Percentiles rank a stretch among this genome's conserved stretches.
Evolutionary conservation across 2,329 filamentous ascomycete species (phyloP).

Genomic region (Penicillium hesseltinei): DNA sequence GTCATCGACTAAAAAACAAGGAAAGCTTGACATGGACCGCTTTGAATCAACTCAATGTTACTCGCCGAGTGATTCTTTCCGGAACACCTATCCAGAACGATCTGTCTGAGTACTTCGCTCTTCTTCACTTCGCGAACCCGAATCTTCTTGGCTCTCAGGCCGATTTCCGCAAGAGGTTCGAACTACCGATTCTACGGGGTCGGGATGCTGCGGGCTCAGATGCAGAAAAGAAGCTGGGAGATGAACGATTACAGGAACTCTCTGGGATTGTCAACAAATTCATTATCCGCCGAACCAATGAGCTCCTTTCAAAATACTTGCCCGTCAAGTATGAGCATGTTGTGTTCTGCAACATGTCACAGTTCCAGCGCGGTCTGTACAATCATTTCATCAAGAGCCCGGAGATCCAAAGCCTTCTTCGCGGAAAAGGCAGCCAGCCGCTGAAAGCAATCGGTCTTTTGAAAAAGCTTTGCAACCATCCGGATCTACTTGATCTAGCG

Average conservation of each 20-base stretch:
- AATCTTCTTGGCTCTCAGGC: constrained; percentile 81
- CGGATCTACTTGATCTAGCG: constrained; percentile 80
- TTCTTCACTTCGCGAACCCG: constrained; percentile 96
- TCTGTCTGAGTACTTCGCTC: constrained; percentile 93
- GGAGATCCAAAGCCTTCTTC: constrained; percentile 85
- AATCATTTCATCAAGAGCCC: constrained; percentile 97
- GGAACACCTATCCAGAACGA: constrained; percentile 98
- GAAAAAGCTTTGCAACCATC: constrained; percentile 98
- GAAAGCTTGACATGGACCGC: constrained; percentile 94
- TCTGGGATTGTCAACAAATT: constrained; percentile 92
- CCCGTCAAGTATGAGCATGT: constrained; percentile 99
- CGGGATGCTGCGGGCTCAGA: constrained; percentile 88
- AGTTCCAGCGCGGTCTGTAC: constrained; percentile 90
- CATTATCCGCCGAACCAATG: constrained; percentile 95
- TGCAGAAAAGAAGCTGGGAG: constrained; percentile 74
- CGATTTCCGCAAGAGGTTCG: constrained; percentile 92
- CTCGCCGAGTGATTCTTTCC: constrained; percentile 87
- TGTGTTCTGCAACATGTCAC: constrained; percentile 92
- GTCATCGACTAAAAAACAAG: constrained; percentile 92
- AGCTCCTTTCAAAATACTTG: constrained; percentile 95
- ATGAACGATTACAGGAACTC: constrained; percentile 78
- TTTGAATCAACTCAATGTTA: constrained; percentile 85
- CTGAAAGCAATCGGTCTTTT: constrained; percentile 94
- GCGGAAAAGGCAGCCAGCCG: constrained; percentile 92
- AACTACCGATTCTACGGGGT: constrained; percentile 86